phyloP scores from a whole-genome alignment of 2,329 filamentous ascomycete species.

The Aspergillus aculeatus region DNA sequence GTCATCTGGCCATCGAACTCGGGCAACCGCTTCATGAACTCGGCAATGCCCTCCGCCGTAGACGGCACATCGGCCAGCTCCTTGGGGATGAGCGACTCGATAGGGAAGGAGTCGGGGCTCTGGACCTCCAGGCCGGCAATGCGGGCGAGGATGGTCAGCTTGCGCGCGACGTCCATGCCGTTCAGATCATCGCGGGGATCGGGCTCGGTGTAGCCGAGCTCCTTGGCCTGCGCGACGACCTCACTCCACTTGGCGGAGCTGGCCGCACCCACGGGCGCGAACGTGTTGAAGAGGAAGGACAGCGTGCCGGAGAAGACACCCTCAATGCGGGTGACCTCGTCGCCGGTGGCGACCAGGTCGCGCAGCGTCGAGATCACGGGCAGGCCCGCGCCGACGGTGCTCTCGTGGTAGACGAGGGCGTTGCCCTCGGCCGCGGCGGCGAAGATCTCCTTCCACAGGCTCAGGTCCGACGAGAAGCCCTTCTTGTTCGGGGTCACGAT shows the following conservation, averaged over 20 bases:
- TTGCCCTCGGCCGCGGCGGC: slow-evolving; percentile 60
- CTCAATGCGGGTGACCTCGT: slow-evolving; percentile 87
- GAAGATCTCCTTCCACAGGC: slow-evolving; percentile 87
- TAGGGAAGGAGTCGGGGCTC: slow-evolving; percentile 84
- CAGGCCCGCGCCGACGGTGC: slow-evolving; percentile 87
- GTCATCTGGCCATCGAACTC: slow-evolving; percentile 91
- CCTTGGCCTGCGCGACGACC: slow-evolving; percentile 88
- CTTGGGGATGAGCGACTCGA: slow-evolving; percentile 87
- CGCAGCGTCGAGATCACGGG: slow-evolving; percentile 91
- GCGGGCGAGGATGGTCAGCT: slow-evolving; percentile 90
- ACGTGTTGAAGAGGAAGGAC: slow-evolving; percentile 97
- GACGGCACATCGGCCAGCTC: slow-evolving; percentile 74
- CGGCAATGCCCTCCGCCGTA: slow-evolving; percentile 59
- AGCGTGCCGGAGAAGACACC: slow-evolving; percentile 97
- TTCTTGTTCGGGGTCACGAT: slow-evolving; percentile 99
- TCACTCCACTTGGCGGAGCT: slow-evolving; percentile 74
- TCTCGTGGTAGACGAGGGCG: slow-evolving; percentile 91
- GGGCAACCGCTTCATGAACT: slow-evolving; percentile 79
- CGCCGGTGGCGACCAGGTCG: slow-evolving; percentile 91
- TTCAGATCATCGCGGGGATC: slow-evolving; percentile 85
- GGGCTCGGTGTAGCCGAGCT: slow-evolving; percentile 87
- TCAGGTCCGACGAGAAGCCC: slow-evolving; percentile 79
- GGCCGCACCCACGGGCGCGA: slow-evolving; percentile 74
- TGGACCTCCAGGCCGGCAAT: slow-evolving; percentile 78
- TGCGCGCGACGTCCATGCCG: slow-evolving; percentile 87